Evolutionary conservation across 2,329 filamentous ascomycete genomes (phyloP).

Genomic region (Drechslerella dactyloides): DNA sequence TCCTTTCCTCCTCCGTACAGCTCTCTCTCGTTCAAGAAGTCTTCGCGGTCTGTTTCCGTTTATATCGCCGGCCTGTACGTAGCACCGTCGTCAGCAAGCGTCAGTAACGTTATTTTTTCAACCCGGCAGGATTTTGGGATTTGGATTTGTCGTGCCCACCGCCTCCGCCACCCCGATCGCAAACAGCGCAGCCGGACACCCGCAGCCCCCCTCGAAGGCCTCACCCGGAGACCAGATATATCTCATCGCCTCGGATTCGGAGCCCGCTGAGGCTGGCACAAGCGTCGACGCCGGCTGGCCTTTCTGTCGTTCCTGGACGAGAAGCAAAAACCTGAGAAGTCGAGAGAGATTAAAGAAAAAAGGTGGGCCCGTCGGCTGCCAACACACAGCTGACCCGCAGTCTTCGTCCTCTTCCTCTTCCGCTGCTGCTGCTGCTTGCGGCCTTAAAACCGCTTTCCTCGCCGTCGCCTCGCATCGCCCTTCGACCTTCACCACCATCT

Average conservation of each 20-base stretch:
- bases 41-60: background rate
- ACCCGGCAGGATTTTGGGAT: slow-evolving; percentile 21
- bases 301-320: slow-evolving; percentile 7
- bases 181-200: slow-evolving; percentile 14
- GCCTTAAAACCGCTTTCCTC: too few species aligned
- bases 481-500: background rate
- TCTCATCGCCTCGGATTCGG: too few species aligned
- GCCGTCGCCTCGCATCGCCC: slow-evolving; percentile 12
- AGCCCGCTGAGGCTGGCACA: too few species aligned
- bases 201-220: background rate
- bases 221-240: background rate
- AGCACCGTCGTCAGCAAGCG: too few species aligned
- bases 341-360: background rate
- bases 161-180: slow-evolving; percentile 43
- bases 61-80: background rate
- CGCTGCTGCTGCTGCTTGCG: too few species aligned
- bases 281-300: too few species aligned
- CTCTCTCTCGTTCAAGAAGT: too few species aligned
- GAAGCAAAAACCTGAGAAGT: background rate
- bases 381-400: slow-evolving; percentile 49
- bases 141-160: slow-evolving; percentile 29
- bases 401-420: slow-evolving; percentile 6
- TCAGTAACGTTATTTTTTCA: background rate
- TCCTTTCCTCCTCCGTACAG: slow-evolving; percentile 2
- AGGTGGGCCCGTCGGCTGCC: slow-evolving; percentile 36